Base-by-base conservation (phyloP, 2,329 filamentous ascomycete species). In the Calonectria henricotiae region DNA sequence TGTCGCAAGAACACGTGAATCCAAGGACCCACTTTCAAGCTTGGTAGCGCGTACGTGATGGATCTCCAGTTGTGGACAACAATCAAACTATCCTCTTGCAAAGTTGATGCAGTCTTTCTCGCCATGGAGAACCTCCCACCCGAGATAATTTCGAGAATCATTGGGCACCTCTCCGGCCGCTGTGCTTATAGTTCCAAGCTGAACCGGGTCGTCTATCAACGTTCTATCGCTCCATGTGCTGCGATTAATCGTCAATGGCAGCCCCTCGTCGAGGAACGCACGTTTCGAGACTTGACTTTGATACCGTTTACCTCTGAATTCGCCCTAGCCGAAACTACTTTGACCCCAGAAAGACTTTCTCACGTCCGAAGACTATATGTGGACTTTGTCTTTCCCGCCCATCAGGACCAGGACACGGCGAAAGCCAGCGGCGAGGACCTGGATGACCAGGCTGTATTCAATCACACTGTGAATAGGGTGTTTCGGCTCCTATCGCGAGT, bases 81-180 rank as follows among this genome's bases (percentile, higher is more conserved):
- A 13, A 37, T 8, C 35, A 37, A 37, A 37, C 35, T 8, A 7
- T 2, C 27, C 27, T 30, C 27, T 30, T 30, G 7, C 27, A 30
- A 30, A 30, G 27, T 30, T 5, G 27, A 30, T 30, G 27, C 27
- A 30, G 27, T 30, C 7, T 30, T 30, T 30, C 27, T 37, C 35
- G 15, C 20, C 39, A 62, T 62, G 58, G 58, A 32, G 20, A 47
- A 62, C 15, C 58, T 47, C 27, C 39, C 58, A 20, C 23, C 39
- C 58, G 58, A 46, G 35, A 47, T 62, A 13, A 44, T 44, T 15
- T 44, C 39, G 4, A 27, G 25, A 20, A 62, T 62, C 4, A 25
- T 62, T 15, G 39, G 9, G 6, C 25, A 44, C 20, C 39, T 46
- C 8, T 6, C 20, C 17, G 25, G 58, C 6, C 4, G 3, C 23